Evolutionary conservation across 2,329 filamentous ascomycete genomes (phyloP).

Genomic region (Fusarium sp.): DNA sequence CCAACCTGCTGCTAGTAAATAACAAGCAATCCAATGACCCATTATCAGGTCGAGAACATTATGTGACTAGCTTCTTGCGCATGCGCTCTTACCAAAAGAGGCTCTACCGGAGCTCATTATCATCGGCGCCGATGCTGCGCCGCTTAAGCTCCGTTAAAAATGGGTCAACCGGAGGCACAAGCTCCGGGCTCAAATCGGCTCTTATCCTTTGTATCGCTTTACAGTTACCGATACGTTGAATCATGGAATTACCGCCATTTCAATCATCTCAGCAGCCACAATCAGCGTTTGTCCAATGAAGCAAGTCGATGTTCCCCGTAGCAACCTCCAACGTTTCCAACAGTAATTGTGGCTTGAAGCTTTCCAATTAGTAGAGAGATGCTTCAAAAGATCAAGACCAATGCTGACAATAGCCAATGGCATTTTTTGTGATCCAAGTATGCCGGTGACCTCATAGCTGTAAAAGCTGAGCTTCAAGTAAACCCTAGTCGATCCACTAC

Average conservation of each 20-base stretch:
- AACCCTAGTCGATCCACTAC: conserved; percentile 5
- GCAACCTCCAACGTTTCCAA: not conserved
- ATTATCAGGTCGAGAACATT: not conserved
- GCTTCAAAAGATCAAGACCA: not conserved
- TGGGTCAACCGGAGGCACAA: conserved; percentile 6
- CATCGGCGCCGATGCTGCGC: conserved; percentile 2
- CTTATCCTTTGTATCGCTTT: not conserved
- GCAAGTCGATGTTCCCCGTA: not conserved
- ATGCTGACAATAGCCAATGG: not conserved
- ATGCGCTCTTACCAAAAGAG: not conserved
- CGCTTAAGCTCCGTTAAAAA: conserved; percentile 5
- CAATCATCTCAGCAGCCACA: not conserved
- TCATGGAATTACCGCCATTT: not conserved
- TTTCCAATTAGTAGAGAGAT: not conserved
- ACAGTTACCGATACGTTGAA: not conserved
- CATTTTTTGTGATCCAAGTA: not conserved
- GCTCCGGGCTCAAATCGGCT: conserved; percentile 14
- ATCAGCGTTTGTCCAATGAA: not conserved
- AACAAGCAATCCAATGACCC: not conserved
- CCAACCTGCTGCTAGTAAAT: no score
- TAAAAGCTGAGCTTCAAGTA: not conserved
- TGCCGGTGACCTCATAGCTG: not conserved
- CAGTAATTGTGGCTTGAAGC: not conserved
- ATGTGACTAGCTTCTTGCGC: not conserved
- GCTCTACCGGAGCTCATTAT: not conserved